Evolutionary conservation across 805 yeast genomes (phyloP).

Genomic region (Ogataea paraovalis): DNA sequence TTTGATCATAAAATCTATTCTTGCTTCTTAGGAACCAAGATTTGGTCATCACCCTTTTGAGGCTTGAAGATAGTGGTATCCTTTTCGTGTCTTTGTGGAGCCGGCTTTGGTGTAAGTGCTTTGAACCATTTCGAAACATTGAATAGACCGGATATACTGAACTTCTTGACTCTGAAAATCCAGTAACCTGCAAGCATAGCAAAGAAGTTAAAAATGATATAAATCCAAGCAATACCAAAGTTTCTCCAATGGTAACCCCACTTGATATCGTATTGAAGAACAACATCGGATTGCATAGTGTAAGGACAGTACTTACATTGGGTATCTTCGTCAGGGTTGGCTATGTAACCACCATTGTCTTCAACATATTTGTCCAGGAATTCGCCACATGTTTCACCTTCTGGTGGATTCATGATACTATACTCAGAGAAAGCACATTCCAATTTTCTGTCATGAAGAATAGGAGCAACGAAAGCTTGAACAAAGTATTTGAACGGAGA

Average conservation of each 20-base stretch:
- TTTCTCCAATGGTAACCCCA: conserved; percentile 60
- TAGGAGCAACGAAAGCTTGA: conserved; percentile 49
- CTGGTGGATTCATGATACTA: conserved; percentile 50
- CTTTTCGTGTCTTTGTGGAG: conserved; percentile 41
- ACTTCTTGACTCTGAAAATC: conserved; percentile 33
- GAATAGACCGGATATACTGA: conserved; percentile 32
- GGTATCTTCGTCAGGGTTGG: conserved; percentile 43
- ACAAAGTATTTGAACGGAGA: conserved; percentile 71
- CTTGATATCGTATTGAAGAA: conserved; percentile 39
- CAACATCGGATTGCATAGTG: conserved; percentile 40
- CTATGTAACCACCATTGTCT: conserved; percentile 50
- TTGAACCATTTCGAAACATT: conserved; percentile 38
- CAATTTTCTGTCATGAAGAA: conserved; percentile 48
- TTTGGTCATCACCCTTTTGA: conserved; percentile 36
- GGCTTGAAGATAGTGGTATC: conserved; percentile 40
- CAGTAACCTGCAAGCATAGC: conserved; percentile 39
- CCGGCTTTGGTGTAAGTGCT: conserved; percentile 32
- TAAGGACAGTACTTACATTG: conserved; percentile 49
- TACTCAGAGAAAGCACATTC: conserved; percentile 46
- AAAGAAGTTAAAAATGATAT: conserved; percentile 47
- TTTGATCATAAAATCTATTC: background rate
- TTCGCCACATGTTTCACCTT: conserved; percentile 60
- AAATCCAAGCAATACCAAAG: conserved; percentile 58
- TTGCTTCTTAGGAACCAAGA: conserved; percentile 24
- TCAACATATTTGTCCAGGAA: conserved; percentile 43